These are phyloP conservation scores for Rasamsonia emersonii DNA, from an alignment of 2,329 filamentous ascomycete species.

Conservation along the genomic window DNA sequence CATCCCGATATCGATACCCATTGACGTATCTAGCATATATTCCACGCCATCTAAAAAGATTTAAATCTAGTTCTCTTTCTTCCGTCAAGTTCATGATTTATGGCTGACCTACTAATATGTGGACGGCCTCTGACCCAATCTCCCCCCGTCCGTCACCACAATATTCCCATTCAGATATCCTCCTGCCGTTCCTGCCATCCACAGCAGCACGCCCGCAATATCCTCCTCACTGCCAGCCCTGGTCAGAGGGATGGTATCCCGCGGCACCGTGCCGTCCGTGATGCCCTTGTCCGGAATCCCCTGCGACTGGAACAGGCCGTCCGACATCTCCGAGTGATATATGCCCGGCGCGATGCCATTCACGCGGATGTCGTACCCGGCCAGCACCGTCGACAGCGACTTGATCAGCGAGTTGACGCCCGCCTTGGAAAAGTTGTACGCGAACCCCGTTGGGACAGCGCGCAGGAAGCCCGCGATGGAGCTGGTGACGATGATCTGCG, in stretches of 20 bases:
- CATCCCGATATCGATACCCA: too few relatives aligned
- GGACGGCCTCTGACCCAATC: too few relatives aligned
- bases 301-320: conserved; percentile 36
- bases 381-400: conserved; percentile 36
- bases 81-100: too few relatives aligned
- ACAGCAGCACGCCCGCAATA: conserved; percentile 57
- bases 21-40: too few relatives aligned
- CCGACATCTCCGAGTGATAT: conserved; percentile 55
- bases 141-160: conserved; percentile 56
- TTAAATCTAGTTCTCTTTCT: too few relatives aligned
- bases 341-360: conserved; percentile 46
- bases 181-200: conserved; percentile 56
- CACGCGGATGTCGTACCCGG: conserved; percentile 36
- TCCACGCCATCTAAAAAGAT: too few relatives aligned
- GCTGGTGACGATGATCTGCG: conserved; percentile 40
- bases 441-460: conserved; percentile 28
- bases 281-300: conserved; percentile 25
- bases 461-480: conserved; percentile 40
- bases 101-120: too few relatives aligned
- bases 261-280: conserved; percentile 33
- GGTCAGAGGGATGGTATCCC: conserved; percentile 46
- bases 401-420: conserved; percentile 43
- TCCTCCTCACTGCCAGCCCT: conserved; percentile 54
- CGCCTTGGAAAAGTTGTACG: conserved; percentile 41
- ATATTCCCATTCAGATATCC: conserved; percentile 58